Conservation (phyloP, 2,329 filamentous ascomycete species). For the Ophiostoma ulmi region DNA sequence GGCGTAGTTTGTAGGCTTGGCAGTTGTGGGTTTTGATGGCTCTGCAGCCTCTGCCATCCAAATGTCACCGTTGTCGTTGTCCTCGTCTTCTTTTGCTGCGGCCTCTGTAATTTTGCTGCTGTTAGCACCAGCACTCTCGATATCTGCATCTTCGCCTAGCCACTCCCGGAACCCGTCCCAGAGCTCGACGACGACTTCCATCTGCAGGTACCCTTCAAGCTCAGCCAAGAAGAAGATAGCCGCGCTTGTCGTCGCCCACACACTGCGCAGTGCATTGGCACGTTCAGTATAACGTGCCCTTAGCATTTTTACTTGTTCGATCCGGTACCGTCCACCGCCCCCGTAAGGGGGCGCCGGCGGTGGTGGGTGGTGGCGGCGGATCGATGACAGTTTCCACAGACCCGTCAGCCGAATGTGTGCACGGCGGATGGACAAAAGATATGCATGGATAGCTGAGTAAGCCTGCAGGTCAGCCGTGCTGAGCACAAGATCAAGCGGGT, state of each 20-base stretch:
- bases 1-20: constrained; percentile 18
- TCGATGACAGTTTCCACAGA: constrained; percentile 77
- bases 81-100: neutral
- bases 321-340: constrained; percentile 46
- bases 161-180: constrained; percentile 77
- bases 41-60: constrained; percentile 36
- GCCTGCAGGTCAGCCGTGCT: constrained; percentile 67
- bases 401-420: constrained; percentile 79
- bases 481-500: constrained; percentile 83
- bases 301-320: constrained; percentile 47
- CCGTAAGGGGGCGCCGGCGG: constrained; percentile 59
- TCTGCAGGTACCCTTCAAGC: constrained; percentile 81
- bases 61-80: constrained; percentile 39
- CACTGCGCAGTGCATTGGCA: constrained; percentile 64
- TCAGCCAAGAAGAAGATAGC: constrained; percentile 86
- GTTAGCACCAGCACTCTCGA: neutral
- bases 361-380: constrained; percentile 71
- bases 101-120: neutral
- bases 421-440: constrained; percentile 77
- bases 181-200: constrained; percentile 74
- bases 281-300: constrained; percentile 61
- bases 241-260: constrained; percentile 86
- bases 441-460: constrained; percentile 82
- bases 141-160: constrained; percentile 46
- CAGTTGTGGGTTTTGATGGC: constrained; percentile 24